phyloP scores from a whole-genome alignment of 352 stramenopile species.

The Thalassiosira exigua region DNA sequence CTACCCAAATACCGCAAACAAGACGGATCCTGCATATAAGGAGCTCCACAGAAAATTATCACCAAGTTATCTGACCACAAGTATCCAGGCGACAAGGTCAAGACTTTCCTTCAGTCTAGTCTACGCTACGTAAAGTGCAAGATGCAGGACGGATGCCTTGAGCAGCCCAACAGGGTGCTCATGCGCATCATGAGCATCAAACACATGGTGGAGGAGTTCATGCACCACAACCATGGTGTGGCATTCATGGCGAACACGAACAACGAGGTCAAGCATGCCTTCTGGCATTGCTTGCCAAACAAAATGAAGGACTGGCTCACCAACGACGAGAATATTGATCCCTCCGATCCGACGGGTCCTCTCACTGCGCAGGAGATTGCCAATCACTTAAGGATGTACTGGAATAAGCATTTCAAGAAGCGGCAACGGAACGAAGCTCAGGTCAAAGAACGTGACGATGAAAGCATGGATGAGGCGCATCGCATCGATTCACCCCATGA shows the following conservation, averaged over 20 bases:
- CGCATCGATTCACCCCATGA: too few species aligned
- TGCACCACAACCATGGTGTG: neutral
- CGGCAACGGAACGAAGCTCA: too few species aligned
- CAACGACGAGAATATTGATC: neutral
- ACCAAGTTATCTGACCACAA: neutral
- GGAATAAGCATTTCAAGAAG: neutral
- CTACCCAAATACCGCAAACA: neutral
- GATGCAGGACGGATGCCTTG: neutral
- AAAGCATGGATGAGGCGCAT: too few species aligned
- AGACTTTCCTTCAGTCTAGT: neutral
- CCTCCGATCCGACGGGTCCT: neutral
- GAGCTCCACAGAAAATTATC: neutral
- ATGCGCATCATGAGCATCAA: neutral
- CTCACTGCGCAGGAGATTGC: neutral
- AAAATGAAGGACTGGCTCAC: neutral
- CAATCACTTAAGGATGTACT: neutral
- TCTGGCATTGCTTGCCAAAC: neutral
- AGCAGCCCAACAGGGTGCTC: neutral
- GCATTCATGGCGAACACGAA: neutral
- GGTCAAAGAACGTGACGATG: too few species aligned
- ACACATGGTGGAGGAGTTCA: neutral
- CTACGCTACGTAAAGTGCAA: constrained; percentile 3
- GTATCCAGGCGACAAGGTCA: constrained; percentile 1
- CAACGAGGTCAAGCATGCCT: neutral
- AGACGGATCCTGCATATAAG: neutral